These are phyloP conservation scores for Apostasia shenzhenica DNA, from an alignment of 106 monocot genomes.

Conservation along the genomic window DNA sequence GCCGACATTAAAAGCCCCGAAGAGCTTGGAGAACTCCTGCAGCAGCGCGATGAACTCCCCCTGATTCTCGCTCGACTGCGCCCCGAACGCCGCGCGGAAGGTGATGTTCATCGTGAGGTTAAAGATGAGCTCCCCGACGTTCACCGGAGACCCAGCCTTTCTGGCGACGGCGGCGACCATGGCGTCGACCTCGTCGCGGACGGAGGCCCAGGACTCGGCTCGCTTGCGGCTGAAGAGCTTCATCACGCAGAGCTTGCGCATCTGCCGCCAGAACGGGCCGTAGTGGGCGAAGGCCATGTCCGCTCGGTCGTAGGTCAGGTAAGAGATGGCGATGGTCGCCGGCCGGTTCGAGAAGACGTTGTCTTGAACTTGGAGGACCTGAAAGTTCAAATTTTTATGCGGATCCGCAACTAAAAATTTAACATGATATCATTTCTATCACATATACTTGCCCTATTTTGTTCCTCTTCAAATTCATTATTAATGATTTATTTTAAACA, in stretches of 20 bases:
- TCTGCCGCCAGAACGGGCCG: slow-evolving; percentile 99
- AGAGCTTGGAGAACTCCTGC: slow-evolving; percentile 86
- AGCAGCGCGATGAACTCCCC: slow-evolving; percentile 58
- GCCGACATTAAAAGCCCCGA: slow-evolving; percentile 82
- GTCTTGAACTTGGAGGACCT: slow-evolving; percentile 83
- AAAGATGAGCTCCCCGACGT: slow-evolving; percentile 71
- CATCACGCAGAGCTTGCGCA: slow-evolving; percentile 88
- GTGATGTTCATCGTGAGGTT: slow-evolving; percentile 77
- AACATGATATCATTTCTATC: too few species aligned
- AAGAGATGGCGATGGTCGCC: slow-evolving; percentile 63
- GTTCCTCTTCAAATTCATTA: too few species aligned
- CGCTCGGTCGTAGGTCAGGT: slow-evolving; percentile 84
- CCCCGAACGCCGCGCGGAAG: slow-evolving; percentile 71
- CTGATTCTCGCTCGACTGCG: slow-evolving; percentile 30
- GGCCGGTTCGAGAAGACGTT: slow-evolving; percentile 79
- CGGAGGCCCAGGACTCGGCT: slow-evolving; percentile 79
- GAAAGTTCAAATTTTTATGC: too few species aligned
- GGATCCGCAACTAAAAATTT: too few species aligned
- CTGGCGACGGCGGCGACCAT: slow-evolving; percentile 13
- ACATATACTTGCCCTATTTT: too few species aligned
- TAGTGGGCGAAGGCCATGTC: slow-evolving; percentile 99
- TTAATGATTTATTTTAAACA: too few species aligned
- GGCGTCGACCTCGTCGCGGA: slow-evolving; percentile 66
- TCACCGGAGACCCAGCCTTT: slow-evolving; percentile 16
- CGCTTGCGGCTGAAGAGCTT: slow-evolving; percentile 93